These are phyloP conservation scores for Eucalyptus microcorys DNA, from an alignment of 345 rosid species.

Conservation along the genomic window DNA sequence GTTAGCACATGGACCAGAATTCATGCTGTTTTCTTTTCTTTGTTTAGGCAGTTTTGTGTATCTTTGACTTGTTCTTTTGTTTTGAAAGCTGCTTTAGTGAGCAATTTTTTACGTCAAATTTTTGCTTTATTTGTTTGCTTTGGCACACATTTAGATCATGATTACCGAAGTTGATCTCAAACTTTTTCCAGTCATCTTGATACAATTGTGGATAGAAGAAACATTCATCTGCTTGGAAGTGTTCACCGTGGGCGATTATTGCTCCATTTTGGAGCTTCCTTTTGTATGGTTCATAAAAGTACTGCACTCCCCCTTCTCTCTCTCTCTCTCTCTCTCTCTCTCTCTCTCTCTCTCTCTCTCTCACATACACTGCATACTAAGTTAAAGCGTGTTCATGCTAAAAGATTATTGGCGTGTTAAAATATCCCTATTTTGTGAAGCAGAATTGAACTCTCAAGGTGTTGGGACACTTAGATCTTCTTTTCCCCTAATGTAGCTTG, in stretches of 20 bases:
- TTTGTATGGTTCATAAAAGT: background rate
- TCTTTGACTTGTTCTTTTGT: background rate
- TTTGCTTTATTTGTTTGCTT: background rate
- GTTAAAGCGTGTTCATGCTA: background rate
- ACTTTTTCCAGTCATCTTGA: background rate
- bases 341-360: background rate
- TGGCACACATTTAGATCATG: background rate
- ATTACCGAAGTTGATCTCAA: background rate
- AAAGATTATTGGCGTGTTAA: background rate
- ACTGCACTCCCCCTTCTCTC: background rate
- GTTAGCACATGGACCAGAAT: background rate
- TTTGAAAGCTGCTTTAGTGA: background rate
- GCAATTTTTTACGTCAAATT: background rate
- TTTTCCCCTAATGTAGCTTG: constrained; percentile 47
- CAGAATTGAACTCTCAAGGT: background rate
- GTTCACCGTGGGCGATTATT: background rate
- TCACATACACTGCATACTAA: background rate
- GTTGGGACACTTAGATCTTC: background rate
- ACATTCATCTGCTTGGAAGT: background rate
- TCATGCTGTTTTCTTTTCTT: background rate
- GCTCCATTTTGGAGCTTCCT: background rate
- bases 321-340: background rate
- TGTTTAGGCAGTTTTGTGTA: background rate
- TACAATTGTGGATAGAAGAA: background rate
- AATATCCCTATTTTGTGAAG: background rate